Percentiles rank a stretch among this genome's conserved stretches.
phyloP scores from a whole-genome alignment of 179 eudicot species.

The Vitellaria paradoxa region DNA sequence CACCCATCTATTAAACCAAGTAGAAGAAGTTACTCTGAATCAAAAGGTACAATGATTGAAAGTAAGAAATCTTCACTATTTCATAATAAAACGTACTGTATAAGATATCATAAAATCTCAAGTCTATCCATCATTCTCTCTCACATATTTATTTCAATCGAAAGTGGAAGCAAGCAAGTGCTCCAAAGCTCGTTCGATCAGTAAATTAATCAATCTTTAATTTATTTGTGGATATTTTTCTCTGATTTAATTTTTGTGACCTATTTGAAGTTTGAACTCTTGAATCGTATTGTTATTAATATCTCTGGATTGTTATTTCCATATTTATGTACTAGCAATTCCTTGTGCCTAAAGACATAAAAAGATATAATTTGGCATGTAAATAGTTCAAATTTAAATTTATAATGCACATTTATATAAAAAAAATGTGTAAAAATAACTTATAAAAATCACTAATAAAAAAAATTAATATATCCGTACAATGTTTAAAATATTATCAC shows the following conservation, averaged over 20 bases:
- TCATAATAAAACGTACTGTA: not conserved
- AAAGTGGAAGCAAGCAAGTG: not conserved
- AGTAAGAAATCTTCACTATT: not conserved
- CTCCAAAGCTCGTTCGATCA: not conserved
- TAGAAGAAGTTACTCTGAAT: too few species aligned
- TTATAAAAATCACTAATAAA: too few species aligned
- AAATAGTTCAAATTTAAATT: too few species aligned
- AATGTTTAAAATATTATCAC: too few species aligned
- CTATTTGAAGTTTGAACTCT: not conserved
- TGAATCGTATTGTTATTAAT: not conserved
- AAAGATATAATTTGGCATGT: too few species aligned
- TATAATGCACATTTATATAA: too few species aligned
- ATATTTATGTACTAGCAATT: not conserved
- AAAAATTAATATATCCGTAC: too few species aligned
- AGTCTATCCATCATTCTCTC: too few species aligned
- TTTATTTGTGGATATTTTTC: not conserved
- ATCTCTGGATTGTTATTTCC: not conserved
- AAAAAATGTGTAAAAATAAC: too few species aligned
- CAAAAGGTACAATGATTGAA: not conserved
- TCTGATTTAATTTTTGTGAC: not conserved
- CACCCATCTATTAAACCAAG: too few species aligned
- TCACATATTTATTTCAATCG: conserved; percentile 1
- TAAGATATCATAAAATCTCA: not conserved
- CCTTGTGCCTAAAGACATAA: too few species aligned
- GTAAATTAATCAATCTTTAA: not conserved